Evolutionary conservation across 75 land plant species (phyloP).

Genomic region (Picea glauca): DNA sequence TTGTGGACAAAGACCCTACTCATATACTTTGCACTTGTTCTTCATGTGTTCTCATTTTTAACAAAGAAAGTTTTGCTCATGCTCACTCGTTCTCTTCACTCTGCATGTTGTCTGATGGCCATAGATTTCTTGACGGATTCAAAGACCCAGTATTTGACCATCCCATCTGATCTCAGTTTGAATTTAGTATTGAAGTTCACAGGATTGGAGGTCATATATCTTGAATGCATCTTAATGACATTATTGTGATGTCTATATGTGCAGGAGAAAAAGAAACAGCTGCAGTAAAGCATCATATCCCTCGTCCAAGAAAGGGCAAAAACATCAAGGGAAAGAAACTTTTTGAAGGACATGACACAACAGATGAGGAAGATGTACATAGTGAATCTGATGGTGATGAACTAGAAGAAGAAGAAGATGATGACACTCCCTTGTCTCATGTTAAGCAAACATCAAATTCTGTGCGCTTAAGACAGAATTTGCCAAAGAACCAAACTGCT

Average conservation of each 20-base stretch:
- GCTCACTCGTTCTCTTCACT: too few species aligned
- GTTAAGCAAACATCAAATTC: background rate
- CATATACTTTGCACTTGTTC: too few species aligned
- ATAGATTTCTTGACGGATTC: background rate
- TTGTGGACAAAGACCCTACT: too few species aligned
- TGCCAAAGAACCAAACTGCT: background rate
- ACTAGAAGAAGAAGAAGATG: conserved; percentile 54
- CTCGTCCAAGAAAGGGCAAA: conserved; percentile 47
- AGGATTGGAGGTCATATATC: background rate
- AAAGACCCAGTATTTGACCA: background rate
- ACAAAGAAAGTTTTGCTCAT: too few species aligned
- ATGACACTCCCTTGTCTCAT: conserved; percentile 47
- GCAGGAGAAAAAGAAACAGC: conserved; percentile 57
- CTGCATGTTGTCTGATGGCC: background rate
- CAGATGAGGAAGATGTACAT: conserved; percentile 74
- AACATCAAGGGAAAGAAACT: conserved; percentile 75
- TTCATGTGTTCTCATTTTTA: too few species aligned
- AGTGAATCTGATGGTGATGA: conserved; percentile 70
- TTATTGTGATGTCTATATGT: conserved; percentile 1
- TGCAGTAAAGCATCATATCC: conserved; percentile 38
- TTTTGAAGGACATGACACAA: conserved; percentile 73
- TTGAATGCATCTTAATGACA: background rate
- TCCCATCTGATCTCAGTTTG: background rate
- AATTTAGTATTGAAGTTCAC: background rate
- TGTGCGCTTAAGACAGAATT: conserved; percentile 1